These are phyloP conservation scores for Selaginella moellendorffii DNA, from an alignment of 75 land plant genomes.

Conservation along the genomic window DNA sequence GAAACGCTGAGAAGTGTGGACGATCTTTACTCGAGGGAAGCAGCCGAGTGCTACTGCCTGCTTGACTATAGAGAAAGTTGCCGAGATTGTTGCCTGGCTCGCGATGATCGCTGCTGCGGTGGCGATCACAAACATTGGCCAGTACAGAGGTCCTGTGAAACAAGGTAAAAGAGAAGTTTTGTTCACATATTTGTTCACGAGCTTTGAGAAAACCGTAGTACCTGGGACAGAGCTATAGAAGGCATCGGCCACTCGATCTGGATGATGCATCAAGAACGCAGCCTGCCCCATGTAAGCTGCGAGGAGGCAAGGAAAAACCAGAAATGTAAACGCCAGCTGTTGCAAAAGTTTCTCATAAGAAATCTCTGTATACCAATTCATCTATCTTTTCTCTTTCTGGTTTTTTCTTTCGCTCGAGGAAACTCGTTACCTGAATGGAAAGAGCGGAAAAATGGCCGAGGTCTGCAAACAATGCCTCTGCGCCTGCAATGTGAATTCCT, in stretches of 20 bases:
- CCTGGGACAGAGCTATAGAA: neutral
- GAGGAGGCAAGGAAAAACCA: constrained; percentile 79
- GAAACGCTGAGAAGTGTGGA: constrained; percentile 14
- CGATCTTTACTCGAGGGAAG: constrained; percentile 17
- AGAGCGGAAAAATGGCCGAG: constrained; percentile 49
- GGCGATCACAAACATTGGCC: constrained; percentile 19
- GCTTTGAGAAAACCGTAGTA: neutral
- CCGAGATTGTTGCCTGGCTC: constrained; percentile 19
- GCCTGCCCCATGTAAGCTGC: constrained; percentile 15
- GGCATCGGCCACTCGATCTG: neutral
- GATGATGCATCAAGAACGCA: neutral
- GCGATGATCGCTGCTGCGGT: constrained; percentile 15
- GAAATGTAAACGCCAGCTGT: constrained; percentile 59
- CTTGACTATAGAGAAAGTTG: constrained; percentile 17
- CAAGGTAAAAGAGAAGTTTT: neutral
- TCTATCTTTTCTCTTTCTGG: neutral
- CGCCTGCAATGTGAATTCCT: constrained; percentile 28
- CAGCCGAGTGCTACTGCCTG: constrained; percentile 16
- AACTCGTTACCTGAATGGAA: constrained; percentile 28
- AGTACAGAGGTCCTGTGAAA: constrained; percentile 14
- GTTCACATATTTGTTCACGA: neutral
- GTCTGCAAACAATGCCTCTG: constrained; percentile 73
- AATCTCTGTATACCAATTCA: neutral
- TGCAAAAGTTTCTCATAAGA: constrained; percentile 11
- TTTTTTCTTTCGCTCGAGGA: neutral